Conservation (phyloP, 140 eudicot genomes). For the Cichorium intybus region DNA sequence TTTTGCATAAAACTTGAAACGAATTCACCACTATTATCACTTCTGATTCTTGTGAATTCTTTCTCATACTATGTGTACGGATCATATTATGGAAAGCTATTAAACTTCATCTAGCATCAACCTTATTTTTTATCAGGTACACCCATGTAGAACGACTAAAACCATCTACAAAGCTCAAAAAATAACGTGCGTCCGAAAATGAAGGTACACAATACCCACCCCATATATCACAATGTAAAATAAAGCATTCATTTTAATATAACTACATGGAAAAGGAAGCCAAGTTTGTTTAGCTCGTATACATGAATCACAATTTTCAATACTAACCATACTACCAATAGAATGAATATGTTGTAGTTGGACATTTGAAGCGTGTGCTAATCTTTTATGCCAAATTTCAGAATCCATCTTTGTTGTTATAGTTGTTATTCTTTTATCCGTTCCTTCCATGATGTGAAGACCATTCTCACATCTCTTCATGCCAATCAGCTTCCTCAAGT, state of each 20-base stretch:
- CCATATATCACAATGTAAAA: slow-evolving; percentile 2
- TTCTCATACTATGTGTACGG: too few relatives aligned
- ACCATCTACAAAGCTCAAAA: background rate
- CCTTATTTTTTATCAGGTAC: too few relatives aligned
- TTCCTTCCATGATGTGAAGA: too few relatives aligned
- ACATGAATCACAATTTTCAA: background rate
- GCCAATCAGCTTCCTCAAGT: too few relatives aligned
- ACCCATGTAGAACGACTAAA: background rate
- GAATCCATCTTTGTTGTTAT: background rate
- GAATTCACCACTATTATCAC: background rate
- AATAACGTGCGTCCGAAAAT: background rate
- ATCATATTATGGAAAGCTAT: too few relatives aligned
- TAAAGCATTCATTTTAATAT: background rate
- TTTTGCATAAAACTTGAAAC: background rate
- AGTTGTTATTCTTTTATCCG: background rate
- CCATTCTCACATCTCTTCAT: background rate
- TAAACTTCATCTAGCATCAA: too few relatives aligned
- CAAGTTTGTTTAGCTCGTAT: slow-evolving; percentile 1
- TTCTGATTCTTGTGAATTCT: background rate
- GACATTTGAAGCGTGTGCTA: background rate
- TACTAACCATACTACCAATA: too few relatives aligned
- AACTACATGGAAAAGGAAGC: background rate
- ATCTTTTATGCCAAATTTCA: background rate
- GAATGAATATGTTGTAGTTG: too few relatives aligned
- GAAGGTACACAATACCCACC: background rate